Evolutionary conservation across 2,329 filamentous ascomycete genomes (phyloP).

Genomic region (Fusarium sublunatum): DNA sequence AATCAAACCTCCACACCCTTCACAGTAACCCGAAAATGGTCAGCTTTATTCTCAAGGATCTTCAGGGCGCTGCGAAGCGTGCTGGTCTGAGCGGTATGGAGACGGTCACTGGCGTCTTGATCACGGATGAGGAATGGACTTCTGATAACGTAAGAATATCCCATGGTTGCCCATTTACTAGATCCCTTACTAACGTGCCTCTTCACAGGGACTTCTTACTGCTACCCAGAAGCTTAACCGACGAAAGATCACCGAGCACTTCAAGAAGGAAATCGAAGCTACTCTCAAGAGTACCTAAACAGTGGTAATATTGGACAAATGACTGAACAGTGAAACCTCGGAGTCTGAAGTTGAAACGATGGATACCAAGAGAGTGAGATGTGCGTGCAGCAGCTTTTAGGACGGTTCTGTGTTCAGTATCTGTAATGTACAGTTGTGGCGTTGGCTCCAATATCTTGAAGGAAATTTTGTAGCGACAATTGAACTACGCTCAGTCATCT

Average conservation of each 20-base stretch:
- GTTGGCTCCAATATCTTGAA: slow-evolving; percentile 43
- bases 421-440: slow-evolving; percentile 44
- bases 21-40: slow-evolving; percentile 75
- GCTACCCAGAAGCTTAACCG: slow-evolving; percentile 72
- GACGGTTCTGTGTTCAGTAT: slow-evolving; percentile 34
- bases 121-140: slow-evolving; percentile 90
- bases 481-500: slow-evolving; percentile 22
- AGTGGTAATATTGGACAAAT: slow-evolving; percentile 7
- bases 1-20: slow-evolving; percentile 75
- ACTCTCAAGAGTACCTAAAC: slow-evolving; percentile 50
- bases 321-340: slow-evolving; percentile 13
- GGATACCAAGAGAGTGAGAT: slow-evolving; percentile 39
- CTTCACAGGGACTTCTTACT: slow-evolving; percentile 66
- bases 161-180: background rate
- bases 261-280: slow-evolving; percentile 63
- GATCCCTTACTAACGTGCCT: slow-evolving; percentile 34
- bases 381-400: slow-evolving; percentile 14
- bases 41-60: slow-evolving; percentile 71
- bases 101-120: slow-evolving; percentile 78
- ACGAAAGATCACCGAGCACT: slow-evolving; percentile 61
- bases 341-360: slow-evolving; percentile 28
- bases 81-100: slow-evolving; percentile 78
- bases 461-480: slow-evolving; percentile 33
- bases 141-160: slow-evolving; percentile 78
- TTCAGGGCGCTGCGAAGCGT: slow-evolving; percentile 72